Evolutionary conservation across 108 stramenopile species (phyloP).

Genomic region (Skeletonema grethae): DNA sequence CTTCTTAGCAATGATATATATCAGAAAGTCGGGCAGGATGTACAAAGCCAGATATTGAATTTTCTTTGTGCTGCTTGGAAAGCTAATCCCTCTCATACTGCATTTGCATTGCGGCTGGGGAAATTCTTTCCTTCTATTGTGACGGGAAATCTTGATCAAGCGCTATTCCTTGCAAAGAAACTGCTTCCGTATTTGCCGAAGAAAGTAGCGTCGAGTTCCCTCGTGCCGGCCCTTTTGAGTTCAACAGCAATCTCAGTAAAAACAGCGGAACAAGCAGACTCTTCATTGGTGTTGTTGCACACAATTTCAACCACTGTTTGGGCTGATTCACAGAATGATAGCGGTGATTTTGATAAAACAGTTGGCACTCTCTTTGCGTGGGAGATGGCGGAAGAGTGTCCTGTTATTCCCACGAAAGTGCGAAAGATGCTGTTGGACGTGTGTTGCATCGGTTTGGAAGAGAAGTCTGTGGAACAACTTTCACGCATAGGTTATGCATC

Average conservation of each 20-base stretch:
- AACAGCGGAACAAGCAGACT: slow-evolving; percentile 22
- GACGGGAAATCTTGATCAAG: slow-evolving; percentile 35
- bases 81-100: slow-evolving; percentile 38
- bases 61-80: slow-evolving; percentile 51
- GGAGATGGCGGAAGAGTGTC: slow-evolving; percentile 29
- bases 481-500: slow-evolving; percentile 41
- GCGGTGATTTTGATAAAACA: slow-evolving; percentile 26
- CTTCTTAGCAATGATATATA: slow-evolving; percentile 36
- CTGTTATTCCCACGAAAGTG: slow-evolving; percentile 16
- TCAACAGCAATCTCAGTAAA: slow-evolving; percentile 36
- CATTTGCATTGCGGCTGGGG: slow-evolving; percentile 40
- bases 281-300: slow-evolving; percentile 44
- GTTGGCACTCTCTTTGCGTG: slow-evolving; percentile 27
- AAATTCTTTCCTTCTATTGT: slow-evolving; percentile 45
- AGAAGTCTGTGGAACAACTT: slow-evolving; percentile 14
- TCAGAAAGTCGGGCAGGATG: slow-evolving; percentile 16
- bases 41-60: slow-evolving; percentile 40
- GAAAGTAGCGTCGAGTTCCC: slow-evolving; percentile 23
- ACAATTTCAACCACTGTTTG: slow-evolving; percentile 32
- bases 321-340: slow-evolving; percentile 23
- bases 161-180: slow-evolving; percentile 54
- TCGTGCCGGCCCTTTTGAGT: slow-evolving; percentile 49
- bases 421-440: slow-evolving; percentile 27
- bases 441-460: slow-evolving; percentile 24
- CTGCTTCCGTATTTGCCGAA: slow-evolving; percentile 55